Base-by-base conservation (phyloP, 148 eudicot genomes). In the Chenopodium album region DNA sequence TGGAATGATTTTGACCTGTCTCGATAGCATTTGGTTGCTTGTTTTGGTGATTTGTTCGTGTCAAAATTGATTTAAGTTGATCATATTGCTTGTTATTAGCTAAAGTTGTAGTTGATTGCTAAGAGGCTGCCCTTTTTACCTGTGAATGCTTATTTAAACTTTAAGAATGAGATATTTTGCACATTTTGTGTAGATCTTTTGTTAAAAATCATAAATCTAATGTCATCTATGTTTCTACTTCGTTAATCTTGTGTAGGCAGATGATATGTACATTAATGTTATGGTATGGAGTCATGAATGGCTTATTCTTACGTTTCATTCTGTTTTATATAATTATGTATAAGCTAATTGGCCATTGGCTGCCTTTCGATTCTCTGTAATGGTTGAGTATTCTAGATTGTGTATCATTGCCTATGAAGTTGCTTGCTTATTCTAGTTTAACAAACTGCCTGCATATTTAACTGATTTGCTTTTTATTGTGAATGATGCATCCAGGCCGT, bases 401-500 rank as follows among this genome's bases (percentile, higher is more conserved):
- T 8, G 62, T n/a, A 32, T 83, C 7, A 56, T 67, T 54, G 60
- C 69, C 48, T 34, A 1, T 54, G 31, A 54, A 75, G 54, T 41
- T 75, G 11, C 67, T 12, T 31, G 52, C 10, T 80, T 80, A 32
- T 28, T 34, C 26, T 14, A 41, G 63, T 59, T 20, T 34, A 56
- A 56, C 26, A 52, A 74, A n/a, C 22, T 66, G 29, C 28, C 11
- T 64, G n/a, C 29, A 17, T 79, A n/a, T 66, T 77, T 34, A 9
- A 28, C 67, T 44, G 11, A 60, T 71, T 75, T 84, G 47, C 52
- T 34, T 73, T 67, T 4, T 7, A 41, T 26, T 78, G 29, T 19
- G n/a, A 1, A 74, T 28, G 47, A 59, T 77, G 44, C 6, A 19
- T 85, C 47, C 78, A 95, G 98, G 98, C 59, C 94, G 92, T 76